phyloP scores from a whole-genome alignment of 208 protist species.

The Trypanosoma brucei region DNA sequence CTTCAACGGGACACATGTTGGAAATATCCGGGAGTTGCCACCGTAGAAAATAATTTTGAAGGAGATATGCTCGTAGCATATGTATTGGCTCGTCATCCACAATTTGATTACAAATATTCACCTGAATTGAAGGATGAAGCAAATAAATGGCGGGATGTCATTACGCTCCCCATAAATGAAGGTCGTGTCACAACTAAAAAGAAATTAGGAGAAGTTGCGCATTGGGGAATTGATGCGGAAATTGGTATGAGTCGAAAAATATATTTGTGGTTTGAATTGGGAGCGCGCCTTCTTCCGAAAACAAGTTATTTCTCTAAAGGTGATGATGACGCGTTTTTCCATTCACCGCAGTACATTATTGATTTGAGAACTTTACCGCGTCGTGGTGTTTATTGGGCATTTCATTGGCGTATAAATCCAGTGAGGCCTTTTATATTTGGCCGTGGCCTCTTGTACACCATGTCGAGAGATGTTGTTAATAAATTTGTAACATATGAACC shows the following conservation, averaged over 20 bases:
- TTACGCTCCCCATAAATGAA: slow-evolving; percentile 30
- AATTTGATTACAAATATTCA: slow-evolving; percentile 20
- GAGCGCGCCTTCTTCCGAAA: slow-evolving; percentile 26
- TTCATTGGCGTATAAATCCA: not conserved
- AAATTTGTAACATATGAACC: slow-evolving; percentile 1
- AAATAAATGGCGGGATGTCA: slow-evolving; percentile 20
- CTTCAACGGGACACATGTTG: slow-evolving; percentile 45
- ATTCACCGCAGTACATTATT: slow-evolving; percentile 40
- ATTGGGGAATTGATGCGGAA: slow-evolving; percentile 34
- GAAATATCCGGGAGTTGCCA: slow-evolving; percentile 37
- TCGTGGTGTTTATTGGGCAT: slow-evolving; percentile 16
- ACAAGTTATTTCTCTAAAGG: slow-evolving; percentile 40
- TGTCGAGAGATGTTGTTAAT: not conserved
- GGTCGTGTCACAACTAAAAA: slow-evolving; percentile 28
- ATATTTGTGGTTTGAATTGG: slow-evolving; percentile 32
- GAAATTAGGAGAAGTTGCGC: slow-evolving; percentile 9
- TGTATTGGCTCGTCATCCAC: slow-evolving; percentile 6
- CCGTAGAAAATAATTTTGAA: slow-evolving; percentile 22
- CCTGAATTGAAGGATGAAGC: slow-evolving; percentile 25
- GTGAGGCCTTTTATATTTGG: slow-evolving; percentile 5
- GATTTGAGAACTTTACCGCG: slow-evolving; percentile 23
- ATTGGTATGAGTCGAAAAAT: slow-evolving; percentile 39
- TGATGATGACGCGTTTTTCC: slow-evolving; percentile 47
- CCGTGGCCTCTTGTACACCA: slow-evolving; percentile 10
- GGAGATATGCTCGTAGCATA: slow-evolving; percentile 29